A percentile compares a stretch with the other conserved stretches of the same genome.
Conservation (phyloP, 116 monocot genomes). For the Papilionanthe hybrid region DNA sequence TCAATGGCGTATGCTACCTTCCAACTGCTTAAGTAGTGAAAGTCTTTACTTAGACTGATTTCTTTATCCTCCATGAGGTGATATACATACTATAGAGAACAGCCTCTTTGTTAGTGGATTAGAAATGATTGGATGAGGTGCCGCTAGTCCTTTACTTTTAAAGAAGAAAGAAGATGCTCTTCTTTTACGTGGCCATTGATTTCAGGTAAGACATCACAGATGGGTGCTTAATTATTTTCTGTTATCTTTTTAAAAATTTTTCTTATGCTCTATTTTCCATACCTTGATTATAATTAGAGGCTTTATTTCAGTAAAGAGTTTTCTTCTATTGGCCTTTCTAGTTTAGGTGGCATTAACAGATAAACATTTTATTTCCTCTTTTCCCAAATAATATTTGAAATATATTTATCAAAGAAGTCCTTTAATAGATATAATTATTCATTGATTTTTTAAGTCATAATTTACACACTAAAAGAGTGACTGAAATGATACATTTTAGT, state of each 20-base stretch:
- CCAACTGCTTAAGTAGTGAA: not conserved
- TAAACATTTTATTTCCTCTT: no score
- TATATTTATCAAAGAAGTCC: no score
- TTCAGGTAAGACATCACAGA: not conserved
- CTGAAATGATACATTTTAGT: no score
- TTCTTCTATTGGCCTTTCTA: no score
- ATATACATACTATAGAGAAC: not conserved
- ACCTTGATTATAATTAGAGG: not conserved
- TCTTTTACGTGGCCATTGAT: not conserved
- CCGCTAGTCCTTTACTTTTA: not conserved
- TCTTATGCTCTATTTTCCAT: not conserved
- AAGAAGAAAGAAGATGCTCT: conserved; percentile 4
- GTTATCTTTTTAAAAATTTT: not conserved
- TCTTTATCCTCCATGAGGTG: not conserved
- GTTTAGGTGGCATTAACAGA: no score
- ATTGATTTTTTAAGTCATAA: no score
- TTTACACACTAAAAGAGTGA: no score
- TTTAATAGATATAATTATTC: no score
- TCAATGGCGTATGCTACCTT: no score
- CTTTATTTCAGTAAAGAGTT: no score
- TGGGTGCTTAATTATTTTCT: not conserved
- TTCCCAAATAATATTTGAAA: no score
- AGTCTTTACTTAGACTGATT: not conserved
- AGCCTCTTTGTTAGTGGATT: not conserved
- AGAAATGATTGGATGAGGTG: not conserved